Evolutionary conservation across 305 asterid genomes (phyloP), one percentile per base, ranked within the genome.

Genomic region (Stenogyne calaminthoides): DNA sequence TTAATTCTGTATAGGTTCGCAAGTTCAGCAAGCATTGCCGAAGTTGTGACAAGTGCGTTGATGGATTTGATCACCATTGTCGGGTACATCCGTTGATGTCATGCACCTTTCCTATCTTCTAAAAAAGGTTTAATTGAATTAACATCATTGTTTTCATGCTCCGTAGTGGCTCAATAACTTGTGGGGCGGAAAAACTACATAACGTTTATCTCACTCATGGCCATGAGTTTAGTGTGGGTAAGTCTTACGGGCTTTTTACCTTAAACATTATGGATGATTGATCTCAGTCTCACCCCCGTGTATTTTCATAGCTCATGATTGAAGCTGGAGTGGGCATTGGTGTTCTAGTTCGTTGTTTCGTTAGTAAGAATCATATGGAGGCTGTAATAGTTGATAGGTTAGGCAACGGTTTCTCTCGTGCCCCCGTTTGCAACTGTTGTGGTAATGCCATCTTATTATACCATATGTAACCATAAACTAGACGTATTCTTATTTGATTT

Each of bases 11-110:
- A 8, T 72, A 87, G 99, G 98, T 95, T 57, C 87, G 98, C 80
- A 89, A 88, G 86, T 93, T 87, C 82, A 95, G 99, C 84, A 95
- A 95, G 85, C 99, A 95, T 73, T 95, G 99, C 78, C 84, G 99
- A 88, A 95, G 99, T 74, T 95, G 99, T 76, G 99, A 95, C 84
- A 95, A 95, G 87, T 95, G 99, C 67, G 98, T 95, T 51, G 99
- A 95, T 80, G 99, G 95, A 83, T 95, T 95, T 74, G 99, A 95
- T 86, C 99, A 95, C 84, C 99, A 95, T 78, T 95, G 99, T 68
- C 96, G 98, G 92, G 99, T 95, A 91, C 47, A 69, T 49, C 64
- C 64, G 69, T 57, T 75, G 66, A 70, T 71, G 51, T 64, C 61
- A 19, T 37, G 62, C 68, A 52, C 74, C 22, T 73, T 36, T 55